Base-by-base conservation (phyloP, 495 filamentous ascomycete species). In the Letharia columbiana region DNA sequence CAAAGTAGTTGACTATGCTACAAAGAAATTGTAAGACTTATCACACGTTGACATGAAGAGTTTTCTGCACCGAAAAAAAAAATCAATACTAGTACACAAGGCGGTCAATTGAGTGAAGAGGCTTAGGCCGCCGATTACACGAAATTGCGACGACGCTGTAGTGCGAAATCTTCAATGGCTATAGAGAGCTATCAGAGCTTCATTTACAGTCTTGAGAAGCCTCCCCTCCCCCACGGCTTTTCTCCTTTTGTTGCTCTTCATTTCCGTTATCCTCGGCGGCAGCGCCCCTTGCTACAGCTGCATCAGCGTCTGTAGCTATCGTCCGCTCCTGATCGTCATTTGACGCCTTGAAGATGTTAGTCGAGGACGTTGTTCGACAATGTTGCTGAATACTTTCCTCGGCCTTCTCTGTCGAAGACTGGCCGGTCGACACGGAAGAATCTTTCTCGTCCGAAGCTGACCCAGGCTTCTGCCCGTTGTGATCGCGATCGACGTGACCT, bases 401-500 rank as follows among this genome's bases (percentile, higher is more conserved):
- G 23, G 50, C n/a, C 50, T 54, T 54, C 33, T 33, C 50, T 33
- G 4, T 33, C 5, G 28, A 33, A 54, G 28, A 33, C 50, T 31
- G 28, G 5, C 23, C 50, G 23, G 50, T 33, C 28, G 50, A 54
- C 28, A 54, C 17, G 45, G 20, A 50, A 33, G n/a, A n/a, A 42
- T 18, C 1, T 40, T 1, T 20, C 18, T 28, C 5, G 11, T 60
- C 18, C 28, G 8, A 7, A 44, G 31, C 18, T 23, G 42, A 28
- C 23, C 37, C 39, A 42, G 17, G 23, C 40, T 62, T 62, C 59
- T 66, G 44, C 15, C 33, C 15, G 33, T 62, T 45, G 4, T 39
- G 62, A 67, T 66, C 62, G 15, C 68, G 65, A 60, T 92, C 90
- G 4, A 91, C 87, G 80, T 98, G 94, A 2, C 94, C 94, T 65